Evolutionary conservation across 352 stramenopile genomes (phyloP).

Genomic region (Detonula confervacea): DNA sequence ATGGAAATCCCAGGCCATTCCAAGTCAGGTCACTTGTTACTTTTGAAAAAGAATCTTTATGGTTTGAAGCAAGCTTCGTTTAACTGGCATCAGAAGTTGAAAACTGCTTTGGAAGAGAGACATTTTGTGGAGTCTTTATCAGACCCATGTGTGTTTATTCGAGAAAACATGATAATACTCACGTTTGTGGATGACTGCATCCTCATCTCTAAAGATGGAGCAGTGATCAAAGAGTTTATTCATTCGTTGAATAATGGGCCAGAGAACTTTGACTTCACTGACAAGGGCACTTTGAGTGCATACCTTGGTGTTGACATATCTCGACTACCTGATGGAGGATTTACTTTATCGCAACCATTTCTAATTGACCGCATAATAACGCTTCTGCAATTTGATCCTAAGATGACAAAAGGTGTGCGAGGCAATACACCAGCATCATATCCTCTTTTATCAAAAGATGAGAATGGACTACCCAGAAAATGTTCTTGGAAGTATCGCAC

Average conservation of each 20-base stretch:
- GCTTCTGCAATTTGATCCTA: conserved; percentile 11
- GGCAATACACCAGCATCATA: conserved; percentile 16
- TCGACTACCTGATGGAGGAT: conserved; percentile 1
- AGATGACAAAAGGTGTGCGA: conserved; percentile 16
- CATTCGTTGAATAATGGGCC: conserved; percentile 12
- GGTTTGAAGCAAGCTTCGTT: conserved; percentile 48
- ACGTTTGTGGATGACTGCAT: conserved; percentile 47
- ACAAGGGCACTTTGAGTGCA: conserved; percentile 34
- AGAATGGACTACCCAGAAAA: conserved; percentile 13
- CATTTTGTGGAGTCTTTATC: conserved; percentile 36
- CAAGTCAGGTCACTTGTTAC: conserved; percentile 11
- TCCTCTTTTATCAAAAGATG: conserved; percentile 29
- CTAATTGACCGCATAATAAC: conserved; percentile 34
- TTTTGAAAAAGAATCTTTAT: conserved; percentile 49
- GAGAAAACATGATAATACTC: conserved; percentile 24
- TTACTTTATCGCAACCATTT: conserved; percentile 31
- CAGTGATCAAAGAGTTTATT: conserved; percentile 38
- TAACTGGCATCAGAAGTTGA: conserved; percentile 55
- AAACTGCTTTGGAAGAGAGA: conserved; percentile 19
- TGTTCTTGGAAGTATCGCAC: conserved; percentile 16
- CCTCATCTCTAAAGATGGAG: not conserved
- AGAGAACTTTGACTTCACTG: conserved; percentile 42
- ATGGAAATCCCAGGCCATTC: not conserved
- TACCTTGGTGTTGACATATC: conserved; percentile 48
- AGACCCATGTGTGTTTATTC: conserved; percentile 53